Percentiles rank a stretch among this genome's conserved stretches.
Conservation (phyloP, 106 monocot species). For the Allium sativum region DNA sequence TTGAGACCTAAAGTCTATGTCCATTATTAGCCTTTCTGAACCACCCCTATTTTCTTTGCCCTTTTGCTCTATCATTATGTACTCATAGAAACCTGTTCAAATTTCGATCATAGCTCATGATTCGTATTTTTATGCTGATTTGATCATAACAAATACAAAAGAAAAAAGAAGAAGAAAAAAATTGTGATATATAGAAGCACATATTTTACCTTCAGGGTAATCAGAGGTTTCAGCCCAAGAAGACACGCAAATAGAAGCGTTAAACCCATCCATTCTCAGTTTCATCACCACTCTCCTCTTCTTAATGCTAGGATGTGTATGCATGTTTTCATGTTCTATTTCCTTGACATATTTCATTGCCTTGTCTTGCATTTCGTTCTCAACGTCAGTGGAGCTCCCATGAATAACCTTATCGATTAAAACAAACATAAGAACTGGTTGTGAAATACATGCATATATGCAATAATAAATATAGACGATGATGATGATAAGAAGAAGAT, state of each 20-base stretch:
- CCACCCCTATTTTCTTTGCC: neutral
- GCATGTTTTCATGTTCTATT: slow-evolving; percentile 7
- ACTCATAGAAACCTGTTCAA: slow-evolving; percentile 30
- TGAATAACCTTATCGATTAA: slow-evolving; percentile 13
- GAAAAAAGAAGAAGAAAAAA: neutral
- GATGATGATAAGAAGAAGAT: neutral
- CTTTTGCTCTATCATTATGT: slow-evolving; percentile 20
- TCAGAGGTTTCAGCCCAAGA: slow-evolving; percentile 27
- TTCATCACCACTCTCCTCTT: slow-evolving; percentile 36
- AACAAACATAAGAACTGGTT: neutral
- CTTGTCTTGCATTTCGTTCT: slow-evolving; percentile 19
- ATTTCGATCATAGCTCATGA: neutral
- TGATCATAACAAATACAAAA: neutral
- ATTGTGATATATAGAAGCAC: neutral
- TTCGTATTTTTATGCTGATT: too few relatives aligned
- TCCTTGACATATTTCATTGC: slow-evolving; percentile 18
- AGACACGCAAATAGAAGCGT: slow-evolving; percentile 32
- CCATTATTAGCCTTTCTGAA: slow-evolving; percentile 19
- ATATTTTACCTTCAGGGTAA: slow-evolving; percentile 28
- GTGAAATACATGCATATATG: too few relatives aligned
- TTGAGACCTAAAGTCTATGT: slow-evolving; percentile 39
- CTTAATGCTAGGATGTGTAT: slow-evolving; percentile 1
- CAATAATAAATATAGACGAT: neutral
- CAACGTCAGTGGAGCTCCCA: slow-evolving; percentile 14
- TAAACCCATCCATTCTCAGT: slow-evolving; percentile 28